Evolutionary conservation across 2,329 filamentous ascomycete genomes (phyloP), one percentile per base, ranked within the genome.

Genomic region (Neopestalotiopsis clavispora): DNA sequence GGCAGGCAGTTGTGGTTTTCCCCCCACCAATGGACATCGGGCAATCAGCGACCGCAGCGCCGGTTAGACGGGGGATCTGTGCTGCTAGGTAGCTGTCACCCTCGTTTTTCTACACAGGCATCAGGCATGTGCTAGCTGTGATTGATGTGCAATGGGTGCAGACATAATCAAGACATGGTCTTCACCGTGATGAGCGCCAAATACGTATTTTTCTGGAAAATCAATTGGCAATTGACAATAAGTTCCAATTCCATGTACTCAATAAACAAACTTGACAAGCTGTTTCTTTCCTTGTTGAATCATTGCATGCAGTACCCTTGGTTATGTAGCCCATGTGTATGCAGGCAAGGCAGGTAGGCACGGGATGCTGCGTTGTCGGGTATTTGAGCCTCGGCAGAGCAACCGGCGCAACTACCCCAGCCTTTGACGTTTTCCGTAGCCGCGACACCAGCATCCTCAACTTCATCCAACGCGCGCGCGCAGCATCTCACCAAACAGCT

Each of bases 321-420:
- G 4, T 28, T 28, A 28, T 28, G 23, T 28, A 28, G 23, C 23
- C n/a, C 23, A 28, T 23, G 56, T 59, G 10, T 10, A 32, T 32
- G 56, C 56, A 49, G 42, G 42, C 42, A 49, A 49, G 42, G 17
- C 20, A n/a, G 14, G 45, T 17, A 52, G 20, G 45, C 45, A 52
- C 45, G 45, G 45, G 45, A n/a, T 17, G 20, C 45, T 52, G 45
- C 28, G 13, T 14, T 14, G 32, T 30, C 32, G 28, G 32, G 28
- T 60, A 30, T 60, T 60, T 60, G 57, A 60, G 57, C 57, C 57
- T 60, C 57, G 57, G 57, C 57, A 13, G 28, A 60, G 32, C 14
- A 23, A 60, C 57, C 23, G 57, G 57, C 28, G 30, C 59, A 40
- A 62, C 10, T 28, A 23, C 59, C 59, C 32, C 30, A 38, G 28